Conservation (phyloP, 306 rosid species). For the Vachellia collinsii region DNA sequence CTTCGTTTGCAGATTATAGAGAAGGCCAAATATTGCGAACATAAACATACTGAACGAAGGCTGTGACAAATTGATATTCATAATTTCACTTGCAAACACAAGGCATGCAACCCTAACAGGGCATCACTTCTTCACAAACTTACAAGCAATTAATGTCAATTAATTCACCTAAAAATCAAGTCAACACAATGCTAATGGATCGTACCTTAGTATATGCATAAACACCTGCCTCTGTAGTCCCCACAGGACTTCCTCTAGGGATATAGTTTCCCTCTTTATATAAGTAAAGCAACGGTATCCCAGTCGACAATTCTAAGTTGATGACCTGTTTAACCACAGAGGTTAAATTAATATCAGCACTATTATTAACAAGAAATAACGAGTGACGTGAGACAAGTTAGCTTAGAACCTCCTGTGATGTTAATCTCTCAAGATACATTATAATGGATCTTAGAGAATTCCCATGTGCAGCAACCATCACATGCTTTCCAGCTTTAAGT, state of each 20-base stretch:
- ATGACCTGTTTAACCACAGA: conserved; percentile 58
- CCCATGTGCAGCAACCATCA: conserved; percentile 97
- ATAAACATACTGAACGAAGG: too few species aligned
- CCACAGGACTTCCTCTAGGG: conserved; percentile 91
- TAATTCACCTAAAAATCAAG: conserved; percentile 17
- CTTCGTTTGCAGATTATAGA: too few species aligned
- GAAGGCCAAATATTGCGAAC: too few species aligned
- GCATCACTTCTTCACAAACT: background rate
- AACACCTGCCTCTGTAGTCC: conserved; percentile 87
- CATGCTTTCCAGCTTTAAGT: conserved; percentile 80
- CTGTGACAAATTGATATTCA: too few species aligned
- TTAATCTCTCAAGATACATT: conserved; percentile 87
- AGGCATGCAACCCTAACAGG: background rate
- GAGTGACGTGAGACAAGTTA: background rate
- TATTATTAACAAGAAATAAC: conserved; percentile 18
- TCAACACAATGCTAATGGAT: conserved; percentile 22
- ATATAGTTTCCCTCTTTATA: conserved; percentile 77
- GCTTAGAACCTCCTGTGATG: conserved; percentile 82
- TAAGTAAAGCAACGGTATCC: conserved; percentile 94
- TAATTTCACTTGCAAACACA: too few species aligned
- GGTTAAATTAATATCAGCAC: conserved; percentile 25
- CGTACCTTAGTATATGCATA: conserved; percentile 88
- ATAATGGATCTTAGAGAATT: conserved; percentile 93
- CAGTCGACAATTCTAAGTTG: conserved; percentile 82
- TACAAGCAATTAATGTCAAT: conserved; percentile 6